These are phyloP conservation scores for Flaveria ramosissima DNA, from an alignment of 129 eudicot genomes.

Conservation along the genomic window DNA sequence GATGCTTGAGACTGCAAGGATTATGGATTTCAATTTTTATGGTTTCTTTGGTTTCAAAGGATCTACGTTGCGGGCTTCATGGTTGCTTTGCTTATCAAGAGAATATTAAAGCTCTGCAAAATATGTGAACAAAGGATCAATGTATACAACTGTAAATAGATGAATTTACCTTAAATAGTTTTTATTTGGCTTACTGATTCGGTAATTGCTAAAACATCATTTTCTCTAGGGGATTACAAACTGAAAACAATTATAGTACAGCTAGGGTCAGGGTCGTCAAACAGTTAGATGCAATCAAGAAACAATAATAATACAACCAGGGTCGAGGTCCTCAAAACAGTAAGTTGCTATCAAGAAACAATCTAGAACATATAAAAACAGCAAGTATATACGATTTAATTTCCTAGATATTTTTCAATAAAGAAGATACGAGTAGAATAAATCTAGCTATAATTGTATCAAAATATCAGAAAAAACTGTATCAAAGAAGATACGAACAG, in stretches of 20 bases:
- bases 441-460: slow-evolving; percentile 4
- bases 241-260: not conserved
- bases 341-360: not conserved
- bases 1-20: slow-evolving; percentile 53
- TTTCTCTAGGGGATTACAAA: not conserved
- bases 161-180: not conserved
- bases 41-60: slow-evolving; percentile 66
- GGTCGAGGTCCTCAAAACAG: not conserved
- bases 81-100: not conserved
- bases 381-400: not conserved
- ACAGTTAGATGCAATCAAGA: not conserved
- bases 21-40: slow-evolving; percentile 53
- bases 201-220: not conserved
- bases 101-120: not conserved
- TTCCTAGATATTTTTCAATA: not conserved
- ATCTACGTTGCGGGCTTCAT: slow-evolving; percentile 49
- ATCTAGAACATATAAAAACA: not conserved
- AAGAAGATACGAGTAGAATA: not conserved
- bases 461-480: not conserved
- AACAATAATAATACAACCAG: not conserved
- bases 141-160: not conserved
- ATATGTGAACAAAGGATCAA: slow-evolving; percentile 1
- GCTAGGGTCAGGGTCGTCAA: not conserved
- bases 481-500: not conserved
- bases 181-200: not conserved